These are phyloP conservation scores for Circinella umbellata DNA, from an alignment of 371 early-diverging fungal genomes.

Conservation along the genomic window DNA sequence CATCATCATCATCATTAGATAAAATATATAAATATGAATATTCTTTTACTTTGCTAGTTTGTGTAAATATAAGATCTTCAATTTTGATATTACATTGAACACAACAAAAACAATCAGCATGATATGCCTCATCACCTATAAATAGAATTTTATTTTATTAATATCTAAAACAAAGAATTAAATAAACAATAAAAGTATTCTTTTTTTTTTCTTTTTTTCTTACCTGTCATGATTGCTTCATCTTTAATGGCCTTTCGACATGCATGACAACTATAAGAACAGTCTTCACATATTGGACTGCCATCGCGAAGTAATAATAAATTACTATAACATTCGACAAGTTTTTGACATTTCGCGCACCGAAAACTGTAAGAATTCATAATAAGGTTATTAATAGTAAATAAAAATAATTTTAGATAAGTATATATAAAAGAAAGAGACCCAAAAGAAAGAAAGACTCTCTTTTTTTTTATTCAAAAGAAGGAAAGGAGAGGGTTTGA, in stretches of 20 bases:
- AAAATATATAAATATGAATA: too few relatives aligned
- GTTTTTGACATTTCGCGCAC: conserved; percentile 77
- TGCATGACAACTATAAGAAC: conserved; percentile 83
- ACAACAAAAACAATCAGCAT: conserved; percentile 86
- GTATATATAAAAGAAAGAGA: conserved; percentile 13
- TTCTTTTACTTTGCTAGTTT: conserved; percentile 69
- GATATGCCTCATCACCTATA: conserved; percentile 83
- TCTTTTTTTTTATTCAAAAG: not conserved
- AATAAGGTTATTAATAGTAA: not conserved
- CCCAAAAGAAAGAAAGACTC: conserved; percentile 3
- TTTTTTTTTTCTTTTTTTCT: not conserved
- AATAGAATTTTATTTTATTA: not conserved
- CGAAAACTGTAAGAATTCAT: conserved; percentile 59
- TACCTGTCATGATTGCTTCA: conserved; percentile 89
- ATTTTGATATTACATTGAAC: conserved; percentile 73
- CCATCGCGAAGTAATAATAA: conserved; percentile 81
- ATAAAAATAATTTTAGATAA: not conserved
- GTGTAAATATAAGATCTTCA: conserved; percentile 80
- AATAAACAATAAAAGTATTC: too few relatives aligned
- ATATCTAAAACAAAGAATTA: too few relatives aligned
- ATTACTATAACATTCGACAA: conserved; percentile 82
- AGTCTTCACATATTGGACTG: conserved; percentile 85
- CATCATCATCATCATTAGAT: too few relatives aligned
- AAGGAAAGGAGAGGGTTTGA: not conserved
- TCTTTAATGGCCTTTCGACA: conserved; percentile 85